Evolutionary conservation across 257 asterid genomes (phyloP).

Genomic region (Prunella vulgaris): DNA sequence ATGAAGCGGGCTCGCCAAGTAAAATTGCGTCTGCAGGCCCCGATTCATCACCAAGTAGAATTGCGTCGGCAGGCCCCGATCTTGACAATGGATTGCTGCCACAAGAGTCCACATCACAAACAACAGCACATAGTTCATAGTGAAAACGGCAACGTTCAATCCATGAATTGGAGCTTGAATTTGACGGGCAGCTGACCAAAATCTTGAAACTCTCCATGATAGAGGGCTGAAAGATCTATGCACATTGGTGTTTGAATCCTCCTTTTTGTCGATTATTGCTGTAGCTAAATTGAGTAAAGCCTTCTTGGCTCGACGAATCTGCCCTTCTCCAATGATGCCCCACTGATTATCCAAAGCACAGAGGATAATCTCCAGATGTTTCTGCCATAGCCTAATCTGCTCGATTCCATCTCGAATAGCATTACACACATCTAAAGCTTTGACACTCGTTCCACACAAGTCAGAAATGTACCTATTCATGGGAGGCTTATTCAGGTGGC

Average conservation of each 20-base stretch:
- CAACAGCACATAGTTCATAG: conserved; percentile 75
- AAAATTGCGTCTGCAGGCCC: conserved; percentile 72
- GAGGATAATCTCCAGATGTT: conserved; percentile 70
- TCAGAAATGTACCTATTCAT: conserved; percentile 63
- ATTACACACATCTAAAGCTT: conserved; percentile 87
- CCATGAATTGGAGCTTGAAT: conserved; percentile 83
- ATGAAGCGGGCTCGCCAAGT: conserved; percentile 44
- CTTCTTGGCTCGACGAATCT: conserved; percentile 82
- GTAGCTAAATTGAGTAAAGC: conserved; percentile 64
- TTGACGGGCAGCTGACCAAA: conserved; percentile 94
- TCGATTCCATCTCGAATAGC: conserved; percentile 94
- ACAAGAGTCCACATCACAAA: conserved; percentile 92
- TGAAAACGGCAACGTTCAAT: conserved; percentile 56
- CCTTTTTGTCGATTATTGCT: conserved; percentile 84
- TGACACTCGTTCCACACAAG: conserved; percentile 72
- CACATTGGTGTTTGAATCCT: conserved; percentile 38
- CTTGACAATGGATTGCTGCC: conserved; percentile 97
- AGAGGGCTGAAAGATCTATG: conserved; percentile 49
- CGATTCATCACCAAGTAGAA: no score
- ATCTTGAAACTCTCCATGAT: conserved; percentile 92
- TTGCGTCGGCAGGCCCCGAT: conserved; percentile 82
- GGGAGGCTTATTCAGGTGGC: conserved; percentile 40
- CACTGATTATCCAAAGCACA: conserved; percentile 71
- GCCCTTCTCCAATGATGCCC: conserved; percentile 81
- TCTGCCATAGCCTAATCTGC: conserved; percentile 83